phyloP scores from a whole-genome alignment of 106 monocot genomes.

The Allium sativum region DNA sequence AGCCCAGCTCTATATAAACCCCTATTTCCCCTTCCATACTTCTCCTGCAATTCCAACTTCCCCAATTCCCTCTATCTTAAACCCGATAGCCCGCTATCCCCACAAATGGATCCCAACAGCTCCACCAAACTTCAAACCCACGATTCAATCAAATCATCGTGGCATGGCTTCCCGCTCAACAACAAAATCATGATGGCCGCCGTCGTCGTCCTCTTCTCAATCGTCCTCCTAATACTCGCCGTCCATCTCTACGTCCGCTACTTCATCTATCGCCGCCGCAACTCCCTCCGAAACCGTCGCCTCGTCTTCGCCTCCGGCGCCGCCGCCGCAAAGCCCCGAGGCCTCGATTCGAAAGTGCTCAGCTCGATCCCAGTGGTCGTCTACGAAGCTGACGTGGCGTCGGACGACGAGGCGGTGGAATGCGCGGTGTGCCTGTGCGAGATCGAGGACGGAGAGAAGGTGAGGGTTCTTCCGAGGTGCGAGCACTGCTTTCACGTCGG shows the following conservation, averaged over 20 bases:
- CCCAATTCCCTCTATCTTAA: background rate
- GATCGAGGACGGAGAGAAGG: constrained; percentile 37
- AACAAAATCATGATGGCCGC: constrained; percentile 26
- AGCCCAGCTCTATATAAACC: background rate
- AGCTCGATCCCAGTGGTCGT: constrained; percentile 22
- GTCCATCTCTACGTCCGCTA: constrained; percentile 29
- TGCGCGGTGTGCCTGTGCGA: constrained; percentile 40
- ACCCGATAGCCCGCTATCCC: background rate
- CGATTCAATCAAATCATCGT: background rate
- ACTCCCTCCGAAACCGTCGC: constrained; percentile 5
- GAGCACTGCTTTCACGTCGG: constrained; percentile 33
- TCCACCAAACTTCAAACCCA: background rate
- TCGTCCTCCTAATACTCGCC: constrained; percentile 27
- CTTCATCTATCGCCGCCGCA: constrained; percentile 17
- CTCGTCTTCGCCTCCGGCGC: constrained; percentile 5
- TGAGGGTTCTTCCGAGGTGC: constrained; percentile 29
- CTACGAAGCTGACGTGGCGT: background rate
- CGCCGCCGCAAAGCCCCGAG: constrained; percentile 6
- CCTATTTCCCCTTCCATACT: background rate
- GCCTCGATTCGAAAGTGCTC: constrained; percentile 22
- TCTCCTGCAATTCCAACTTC: background rate
- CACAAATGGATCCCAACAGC: background rate
- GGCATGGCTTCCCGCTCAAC: constrained; percentile 16
- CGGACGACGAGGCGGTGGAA: background rate
- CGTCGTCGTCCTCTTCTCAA: constrained; percentile 27